These are phyloP conservation scores for Neopestalotiopsis rosae DNA, from an alignment of 2,329 filamentous ascomycete species.

Conservation along the genomic window DNA sequence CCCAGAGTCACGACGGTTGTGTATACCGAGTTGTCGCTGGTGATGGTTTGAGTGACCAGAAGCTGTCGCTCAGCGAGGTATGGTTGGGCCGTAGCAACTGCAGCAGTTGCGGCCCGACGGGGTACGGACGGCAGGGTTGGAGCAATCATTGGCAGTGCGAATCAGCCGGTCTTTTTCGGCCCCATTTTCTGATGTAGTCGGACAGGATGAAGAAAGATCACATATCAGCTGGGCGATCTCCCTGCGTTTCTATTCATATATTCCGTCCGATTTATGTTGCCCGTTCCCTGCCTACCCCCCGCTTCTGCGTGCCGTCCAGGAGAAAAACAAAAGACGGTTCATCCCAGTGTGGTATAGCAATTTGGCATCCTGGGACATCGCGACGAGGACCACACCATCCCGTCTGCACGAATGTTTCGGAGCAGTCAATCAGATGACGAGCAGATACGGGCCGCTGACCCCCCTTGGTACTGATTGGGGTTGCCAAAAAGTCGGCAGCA, in stretches of 20 bases:
- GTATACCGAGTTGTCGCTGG: slow-evolving; percentile 30
- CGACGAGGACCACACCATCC: neutral
- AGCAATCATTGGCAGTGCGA: neutral
- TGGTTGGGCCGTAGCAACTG: slow-evolving; percentile 19
- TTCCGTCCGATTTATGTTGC: neutral
- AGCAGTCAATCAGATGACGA: slow-evolving; percentile 10
- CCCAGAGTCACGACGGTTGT: slow-evolving; percentile 36
- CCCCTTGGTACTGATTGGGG: slow-evolving; percentile 1
- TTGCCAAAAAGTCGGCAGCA: neutral
- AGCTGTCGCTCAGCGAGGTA: slow-evolving; percentile 26
- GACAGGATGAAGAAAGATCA: neutral
- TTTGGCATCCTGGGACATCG: neutral
- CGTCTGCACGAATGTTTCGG: slow-evolving; percentile 7
- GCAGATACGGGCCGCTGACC: slow-evolving; percentile 5
- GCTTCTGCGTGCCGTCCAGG: neutral
- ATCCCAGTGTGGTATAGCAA: neutral
- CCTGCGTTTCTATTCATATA: neutral
- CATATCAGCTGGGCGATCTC: slow-evolving; percentile 10
- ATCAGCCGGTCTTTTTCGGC: neutral
- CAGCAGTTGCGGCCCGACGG: slow-evolving; percentile 8
- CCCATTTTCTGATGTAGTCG: neutral
- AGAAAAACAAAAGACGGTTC: slow-evolving; percentile 1
- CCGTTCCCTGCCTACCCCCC: neutral
- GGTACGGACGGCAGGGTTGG: neutral
- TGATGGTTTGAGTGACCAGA: slow-evolving; percentile 36